Evolutionary conservation across 306 rosid genomes (phyloP).

Genomic region (Dalbergia cultrata): DNA sequence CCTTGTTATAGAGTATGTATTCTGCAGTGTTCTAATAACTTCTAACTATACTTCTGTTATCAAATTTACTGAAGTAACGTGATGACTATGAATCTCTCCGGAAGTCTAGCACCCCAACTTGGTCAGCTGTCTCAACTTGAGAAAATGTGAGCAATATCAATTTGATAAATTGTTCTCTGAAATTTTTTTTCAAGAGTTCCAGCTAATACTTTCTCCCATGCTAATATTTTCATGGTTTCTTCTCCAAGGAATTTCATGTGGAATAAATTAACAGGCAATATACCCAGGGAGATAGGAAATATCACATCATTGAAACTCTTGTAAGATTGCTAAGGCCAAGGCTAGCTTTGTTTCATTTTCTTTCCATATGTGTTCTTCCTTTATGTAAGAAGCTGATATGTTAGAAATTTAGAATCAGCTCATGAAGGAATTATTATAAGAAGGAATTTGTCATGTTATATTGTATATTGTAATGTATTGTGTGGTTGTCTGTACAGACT

Average conservation of each 20-base stretch:
- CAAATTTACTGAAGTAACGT: slow-evolving; percentile 60
- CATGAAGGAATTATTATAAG: too few species aligned
- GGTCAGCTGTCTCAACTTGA: slow-evolving; percentile 67
- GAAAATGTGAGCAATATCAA: slow-evolving; percentile 68
- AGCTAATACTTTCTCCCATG: slow-evolving; percentile 30
- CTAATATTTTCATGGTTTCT: slow-evolving; percentile 49
- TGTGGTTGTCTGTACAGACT: slow-evolving; percentile 54
- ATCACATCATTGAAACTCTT: slow-evolving; percentile 69
- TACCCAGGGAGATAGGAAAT: slow-evolving; percentile 87
- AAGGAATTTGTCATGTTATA: too few species aligned
- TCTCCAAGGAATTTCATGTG: slow-evolving; percentile 86
- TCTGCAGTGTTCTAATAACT: slow-evolving; percentile 11
- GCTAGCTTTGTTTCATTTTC: neutral
- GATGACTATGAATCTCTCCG: slow-evolving; percentile 73
- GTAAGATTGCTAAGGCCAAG: too few species aligned
- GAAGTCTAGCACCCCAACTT: slow-evolving; percentile 74
- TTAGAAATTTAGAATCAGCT: too few species aligned
- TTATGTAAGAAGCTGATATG: slow-evolving; percentile 9
- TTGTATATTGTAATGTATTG: slow-evolving; percentile 1
- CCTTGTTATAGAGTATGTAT: neutral
- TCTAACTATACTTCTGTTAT: neutral
- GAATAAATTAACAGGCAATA: slow-evolving; percentile 73
- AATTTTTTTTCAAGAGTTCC: slow-evolving; percentile 3
- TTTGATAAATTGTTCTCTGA: slow-evolving; percentile 27
- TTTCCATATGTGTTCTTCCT: neutral